Evolutionary conservation across 1,284 basidiomycete species (phyloP).

Genomic region (Schizophyllum amplum): DNA sequence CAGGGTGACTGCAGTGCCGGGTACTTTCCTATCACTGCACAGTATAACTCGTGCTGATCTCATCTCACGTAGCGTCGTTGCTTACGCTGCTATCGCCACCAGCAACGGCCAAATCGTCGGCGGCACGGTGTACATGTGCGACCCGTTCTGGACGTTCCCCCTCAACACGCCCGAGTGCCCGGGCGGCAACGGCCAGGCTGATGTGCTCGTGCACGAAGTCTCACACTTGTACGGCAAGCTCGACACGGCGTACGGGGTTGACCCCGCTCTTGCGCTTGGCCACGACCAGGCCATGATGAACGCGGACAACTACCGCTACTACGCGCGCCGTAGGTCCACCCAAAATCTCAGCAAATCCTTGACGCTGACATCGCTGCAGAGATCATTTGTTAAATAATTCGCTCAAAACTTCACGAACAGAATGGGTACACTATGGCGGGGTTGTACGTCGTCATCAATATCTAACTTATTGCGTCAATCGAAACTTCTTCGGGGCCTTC

Average conservation of each 20-base stretch:
- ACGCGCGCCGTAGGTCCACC: not conserved
- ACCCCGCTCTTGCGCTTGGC: not conserved
- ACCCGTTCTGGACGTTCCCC: not conserved
- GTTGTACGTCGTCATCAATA: no score
- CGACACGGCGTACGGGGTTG: not conserved
- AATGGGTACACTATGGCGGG: no score
- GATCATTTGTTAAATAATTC: not conserved
- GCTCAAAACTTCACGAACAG: no score
- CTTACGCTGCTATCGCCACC: not conserved
- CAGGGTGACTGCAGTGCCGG: not conserved
- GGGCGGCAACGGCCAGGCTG: not conserved
- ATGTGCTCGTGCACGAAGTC: not conserved
- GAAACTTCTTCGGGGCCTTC: no score
- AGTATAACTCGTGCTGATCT: not conserved
- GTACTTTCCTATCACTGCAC: not conserved
- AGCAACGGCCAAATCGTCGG: not conserved
- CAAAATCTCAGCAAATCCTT: not conserved
- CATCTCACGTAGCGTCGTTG: not conserved
- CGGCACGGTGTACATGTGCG: not conserved
- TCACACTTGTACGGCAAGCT: not conserved
- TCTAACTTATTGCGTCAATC: no score
- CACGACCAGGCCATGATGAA: not conserved
- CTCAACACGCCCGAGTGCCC: not conserved
- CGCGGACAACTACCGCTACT: not conserved
- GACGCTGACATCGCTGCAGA: not conserved